Evolutionary conservation across 1,284 basidiomycete species (phyloP).

Genomic region (Cerioporus squamosus): DNA sequence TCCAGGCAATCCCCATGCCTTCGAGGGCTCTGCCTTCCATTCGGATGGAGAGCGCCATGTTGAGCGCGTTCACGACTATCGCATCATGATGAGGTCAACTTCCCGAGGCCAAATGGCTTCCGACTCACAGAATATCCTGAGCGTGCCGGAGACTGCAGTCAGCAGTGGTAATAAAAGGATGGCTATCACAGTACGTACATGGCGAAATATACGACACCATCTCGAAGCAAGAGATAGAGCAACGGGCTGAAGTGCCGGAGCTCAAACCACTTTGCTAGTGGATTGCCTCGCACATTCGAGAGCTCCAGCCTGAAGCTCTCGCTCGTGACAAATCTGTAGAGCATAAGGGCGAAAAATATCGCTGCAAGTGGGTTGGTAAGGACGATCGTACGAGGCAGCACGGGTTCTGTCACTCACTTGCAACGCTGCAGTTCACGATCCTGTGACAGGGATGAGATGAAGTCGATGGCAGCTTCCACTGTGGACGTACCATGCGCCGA

Average conservation of each 20-base stretch:
- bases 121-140: constrained; percentile 7
- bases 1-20: constrained; percentile 9
- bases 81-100: too few relatives aligned
- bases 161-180: too few relatives aligned
- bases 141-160: background rate
- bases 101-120: background rate
- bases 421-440: constrained; percentile 8
- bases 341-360: constrained; percentile 1
- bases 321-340: constrained; percentile 7
- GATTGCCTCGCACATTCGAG: background rate
- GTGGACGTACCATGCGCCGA: background rate
- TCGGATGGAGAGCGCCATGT: constrained; percentile 2
- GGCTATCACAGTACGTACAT: background rate
- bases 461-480: background rate
- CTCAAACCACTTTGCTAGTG: constrained; percentile 5
- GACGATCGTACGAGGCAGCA: background rate
- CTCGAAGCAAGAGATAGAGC: constrained; percentile 5
- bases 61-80: constrained; percentile 1
- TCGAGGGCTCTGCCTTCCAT: constrained; percentile 7
- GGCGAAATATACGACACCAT: constrained; percentile 3
- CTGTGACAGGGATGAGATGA: background rate
- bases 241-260: constrained; percentile 6
- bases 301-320: constrained; percentile 5
- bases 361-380: background rate
- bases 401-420: background rate